Evolutionary conservation across 106 monocot species (phyloP), one percentile per base, ranked within the genome.

Genomic region (Acorus calamus): DNA sequence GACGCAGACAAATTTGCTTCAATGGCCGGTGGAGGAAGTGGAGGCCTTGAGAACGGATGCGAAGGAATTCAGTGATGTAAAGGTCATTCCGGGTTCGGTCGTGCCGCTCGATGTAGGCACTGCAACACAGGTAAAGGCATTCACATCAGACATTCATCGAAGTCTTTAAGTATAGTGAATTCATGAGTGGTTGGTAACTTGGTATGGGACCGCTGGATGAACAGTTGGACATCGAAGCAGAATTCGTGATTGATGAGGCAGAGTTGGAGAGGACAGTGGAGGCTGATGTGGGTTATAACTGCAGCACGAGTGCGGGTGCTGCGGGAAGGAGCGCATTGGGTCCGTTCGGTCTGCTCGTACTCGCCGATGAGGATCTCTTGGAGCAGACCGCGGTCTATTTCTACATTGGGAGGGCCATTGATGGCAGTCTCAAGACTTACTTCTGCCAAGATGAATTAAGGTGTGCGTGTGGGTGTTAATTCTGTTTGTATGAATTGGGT

Each of bases 371-470:
- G n/a, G 67, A 67, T 5, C 66, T 77, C 8, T 57, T 73, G 0
- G 94, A 94, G 84, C 86, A 84, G 67, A 94, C 94, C 0, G 86
- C 94, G 0, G 83, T 81, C 5, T 94, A 86, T 57, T 94, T 94
- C 73, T 94, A 94, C 63, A 46, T 94, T 13, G 71, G 60, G 2
- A 81, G 60, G 54, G 58, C 59, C 3, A 10, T 46, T 5, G 81
- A 82, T 45, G 89, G 89, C 57, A 62, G 14, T 45, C 77, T 89
- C 5, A 53, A n/a, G 46, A 89, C 86, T 44, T 84, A 77, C 67
- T 75, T 86, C 73, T 94, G 94, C 59, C 84, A 84, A 14, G 94
- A 94, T 49, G 94, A 86, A 59, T 65, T 84, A 3, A 94, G 93
- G 92, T 70, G 56, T 56, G 60, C 12, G 0, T 28, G 28, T 28